Percentiles rank a stretch among this genome's conserved stretches.
Conservation (phyloP, 2,329 filamentous ascomycete genomes). For the Cytospora piceae region DNA sequence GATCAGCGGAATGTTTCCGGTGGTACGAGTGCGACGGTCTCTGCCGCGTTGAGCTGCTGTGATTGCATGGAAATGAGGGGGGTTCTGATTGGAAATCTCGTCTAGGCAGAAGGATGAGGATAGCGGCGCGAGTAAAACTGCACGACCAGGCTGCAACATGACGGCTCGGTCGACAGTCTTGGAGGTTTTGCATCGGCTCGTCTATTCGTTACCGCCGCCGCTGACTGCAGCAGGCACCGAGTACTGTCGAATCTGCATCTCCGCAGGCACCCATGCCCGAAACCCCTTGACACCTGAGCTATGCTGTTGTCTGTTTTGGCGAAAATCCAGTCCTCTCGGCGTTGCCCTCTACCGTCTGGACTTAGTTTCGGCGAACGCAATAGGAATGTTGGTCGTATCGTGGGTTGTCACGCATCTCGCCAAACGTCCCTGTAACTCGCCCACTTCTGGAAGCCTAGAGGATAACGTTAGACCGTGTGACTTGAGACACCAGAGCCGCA, state of each 20-base stretch:
- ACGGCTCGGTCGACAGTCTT: background rate
- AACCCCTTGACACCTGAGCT: background rate
- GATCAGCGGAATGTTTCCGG: background rate
- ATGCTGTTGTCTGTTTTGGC: background rate
- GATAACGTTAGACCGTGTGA: constrained; percentile 18
- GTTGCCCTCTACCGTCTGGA: background rate
- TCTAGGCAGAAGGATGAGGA: background rate
- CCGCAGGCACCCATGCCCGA: too few species aligned
- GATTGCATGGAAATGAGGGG: background rate
- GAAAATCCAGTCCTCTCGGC: too few species aligned
- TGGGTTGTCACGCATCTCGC: constrained; percentile 42
- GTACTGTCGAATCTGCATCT: background rate
- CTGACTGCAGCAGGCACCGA: too few species aligned
- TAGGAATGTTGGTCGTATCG: background rate
- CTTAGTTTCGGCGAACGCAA: too few species aligned
- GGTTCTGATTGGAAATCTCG: background rate
- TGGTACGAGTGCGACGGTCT: constrained; percentile 11
- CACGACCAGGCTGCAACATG: too few species aligned
- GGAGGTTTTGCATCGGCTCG: background rate
- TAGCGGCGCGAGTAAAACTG: too few species aligned
- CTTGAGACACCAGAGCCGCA: background rate
- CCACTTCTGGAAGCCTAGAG: constrained; percentile 61
- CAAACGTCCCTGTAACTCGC: constrained; percentile 60
- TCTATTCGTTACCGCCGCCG: background rate
- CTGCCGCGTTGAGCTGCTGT: background rate